A percentile compares a stretch with the other conserved stretches of the same genome.
These are phyloP conservation scores for Pseudoperonospora humuli DNA, from an alignment of 352 stramenopile genomes.

Conservation along the genomic window DNA sequence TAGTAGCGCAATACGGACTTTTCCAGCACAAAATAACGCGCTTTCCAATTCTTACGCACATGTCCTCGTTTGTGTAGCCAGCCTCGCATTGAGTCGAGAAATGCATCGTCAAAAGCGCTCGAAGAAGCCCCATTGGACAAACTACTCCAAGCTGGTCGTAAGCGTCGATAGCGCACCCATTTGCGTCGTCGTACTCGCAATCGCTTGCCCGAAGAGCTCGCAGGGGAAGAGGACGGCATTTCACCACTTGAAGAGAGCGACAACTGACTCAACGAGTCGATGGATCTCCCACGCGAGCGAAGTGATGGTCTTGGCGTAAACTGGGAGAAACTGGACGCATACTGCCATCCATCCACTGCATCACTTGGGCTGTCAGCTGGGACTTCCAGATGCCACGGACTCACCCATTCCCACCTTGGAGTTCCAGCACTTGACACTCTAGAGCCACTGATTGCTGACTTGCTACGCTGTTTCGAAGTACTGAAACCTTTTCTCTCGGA, in stretches of 20 bases:
- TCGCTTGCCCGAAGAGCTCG: conserved; percentile 31
- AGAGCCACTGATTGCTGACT: conserved; percentile 12
- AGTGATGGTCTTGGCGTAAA: conserved; percentile 27
- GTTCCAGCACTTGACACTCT: conserved; percentile 2
- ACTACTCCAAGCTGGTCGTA: conserved; percentile 14
- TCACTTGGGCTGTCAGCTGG: conserved; percentile 13
- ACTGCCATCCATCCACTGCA: conserved; percentile 50
- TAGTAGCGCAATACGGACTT: conserved; percentile 67
- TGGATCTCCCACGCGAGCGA: conserved; percentile 16
- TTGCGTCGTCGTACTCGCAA: conserved; percentile 48
- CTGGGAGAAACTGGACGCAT: conserved; percentile 54
- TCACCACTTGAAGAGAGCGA: conserved; percentile 3
- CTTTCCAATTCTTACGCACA: conserved; percentile 74
- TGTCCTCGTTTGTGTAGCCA: conserved; percentile 66
- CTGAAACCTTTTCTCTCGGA: background rate
- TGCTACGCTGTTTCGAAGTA: conserved; percentile 18
- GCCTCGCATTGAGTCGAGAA: conserved; percentile 62
- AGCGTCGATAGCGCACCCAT: conserved; percentile 52
- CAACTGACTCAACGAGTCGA: conserved; percentile 15
- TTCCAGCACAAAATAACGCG: conserved; percentile 64
- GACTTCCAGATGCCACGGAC: conserved; percentile 59
- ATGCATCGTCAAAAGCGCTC: conserved; percentile 57
- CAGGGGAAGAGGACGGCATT: conserved; percentile 14
- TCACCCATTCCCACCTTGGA: conserved; percentile 56
- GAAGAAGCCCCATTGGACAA: conserved; percentile 4